Percentiles rank a stretch among this genome's conserved stretches.
Conservation (phyloP, 2,329 filamentous ascomycete genomes). For the Monosporascus cannonballus region DNA sequence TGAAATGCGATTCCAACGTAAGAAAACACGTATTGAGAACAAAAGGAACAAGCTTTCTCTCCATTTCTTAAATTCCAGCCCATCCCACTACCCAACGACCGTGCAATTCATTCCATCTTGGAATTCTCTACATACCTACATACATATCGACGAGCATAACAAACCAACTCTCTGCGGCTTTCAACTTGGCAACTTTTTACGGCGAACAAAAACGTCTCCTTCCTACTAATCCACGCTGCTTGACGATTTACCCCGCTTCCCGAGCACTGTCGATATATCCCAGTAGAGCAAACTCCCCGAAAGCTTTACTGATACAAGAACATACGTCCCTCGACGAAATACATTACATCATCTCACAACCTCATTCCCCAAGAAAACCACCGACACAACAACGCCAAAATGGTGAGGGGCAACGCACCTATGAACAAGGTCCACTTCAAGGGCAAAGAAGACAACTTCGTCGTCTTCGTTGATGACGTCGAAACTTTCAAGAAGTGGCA, state of each 20-base stretch:
- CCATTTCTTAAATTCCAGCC: too few species aligned
- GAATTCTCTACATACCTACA: neutral
- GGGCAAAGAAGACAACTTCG: conserved; percentile 56
- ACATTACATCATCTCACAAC: conserved; percentile 4
- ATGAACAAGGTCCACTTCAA: conserved; percentile 82
- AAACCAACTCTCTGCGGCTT: neutral
- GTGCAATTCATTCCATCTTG: neutral
- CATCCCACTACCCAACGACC: neutral
- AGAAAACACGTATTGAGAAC: neutral
- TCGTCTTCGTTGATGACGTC: conserved; percentile 53
- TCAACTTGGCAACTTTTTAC: neutral
- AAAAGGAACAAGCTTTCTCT: neutral
- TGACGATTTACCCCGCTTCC: neutral
- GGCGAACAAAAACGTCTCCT: neutral
- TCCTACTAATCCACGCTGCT: neutral
- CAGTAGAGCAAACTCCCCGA: neutral
- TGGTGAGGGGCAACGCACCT: conserved; percentile 65
- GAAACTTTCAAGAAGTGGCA: conserved; percentile 75
- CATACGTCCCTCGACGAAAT: conserved; percentile 6
- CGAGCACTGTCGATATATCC: neutral
- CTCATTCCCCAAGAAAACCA: conserved; percentile 2
- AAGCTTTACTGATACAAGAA: neutral
- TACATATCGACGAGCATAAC: neutral
- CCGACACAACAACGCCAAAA: conserved; percentile 32
- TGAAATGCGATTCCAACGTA: neutral